phyloP scores from a whole-genome alignment of 352 stramenopile species.

The Phytophthora syringae region DNA sequence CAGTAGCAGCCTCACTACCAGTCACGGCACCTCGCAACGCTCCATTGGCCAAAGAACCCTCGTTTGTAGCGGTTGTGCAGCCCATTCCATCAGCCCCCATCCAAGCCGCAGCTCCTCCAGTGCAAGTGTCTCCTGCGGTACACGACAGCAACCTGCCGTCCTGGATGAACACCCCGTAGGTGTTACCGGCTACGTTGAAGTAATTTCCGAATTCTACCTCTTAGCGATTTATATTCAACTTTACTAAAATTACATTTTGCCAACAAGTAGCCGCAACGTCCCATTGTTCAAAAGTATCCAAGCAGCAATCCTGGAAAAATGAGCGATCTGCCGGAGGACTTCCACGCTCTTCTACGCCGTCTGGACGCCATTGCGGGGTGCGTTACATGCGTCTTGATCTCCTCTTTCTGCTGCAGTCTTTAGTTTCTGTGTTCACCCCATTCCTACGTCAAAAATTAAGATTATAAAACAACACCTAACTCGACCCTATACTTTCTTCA shows the following conservation, averaged over 20 bases:
- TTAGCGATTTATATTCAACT: no score
- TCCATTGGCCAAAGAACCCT: conserved; percentile 11
- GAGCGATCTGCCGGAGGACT: conserved; percentile 40
- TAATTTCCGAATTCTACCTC: conserved; percentile 11
- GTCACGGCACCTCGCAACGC: conserved; percentile 6
- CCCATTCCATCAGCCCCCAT: conserved; percentile 11
- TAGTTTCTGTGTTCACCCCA: background rate
- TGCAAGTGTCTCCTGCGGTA: background rate
- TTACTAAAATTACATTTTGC: no score
- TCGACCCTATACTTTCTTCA: background rate
- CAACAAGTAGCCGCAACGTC: background rate
- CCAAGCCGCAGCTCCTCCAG: background rate
- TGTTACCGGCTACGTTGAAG: conserved; percentile 25
- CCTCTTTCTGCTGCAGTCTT: background rate
- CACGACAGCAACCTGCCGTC: conserved; percentile 32
- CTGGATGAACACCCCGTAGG: conserved; percentile 35
- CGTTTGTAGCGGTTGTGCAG: conserved; percentile 36
- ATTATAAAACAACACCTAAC: background rate
- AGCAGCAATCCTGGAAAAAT: background rate
- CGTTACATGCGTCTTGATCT: conserved; percentile 4
- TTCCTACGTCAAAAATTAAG: background rate
- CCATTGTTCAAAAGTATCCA: background rate
- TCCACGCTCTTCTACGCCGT: conserved; percentile 37
- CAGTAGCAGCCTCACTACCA: conserved; percentile 2
- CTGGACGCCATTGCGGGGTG: conserved; percentile 42